Percentiles rank a stretch among this genome's conserved stretches.
phyloP scores from a whole-genome alignment of 2,329 filamentous ascomycete genomes.

The Thelonectria discophora region DNA sequence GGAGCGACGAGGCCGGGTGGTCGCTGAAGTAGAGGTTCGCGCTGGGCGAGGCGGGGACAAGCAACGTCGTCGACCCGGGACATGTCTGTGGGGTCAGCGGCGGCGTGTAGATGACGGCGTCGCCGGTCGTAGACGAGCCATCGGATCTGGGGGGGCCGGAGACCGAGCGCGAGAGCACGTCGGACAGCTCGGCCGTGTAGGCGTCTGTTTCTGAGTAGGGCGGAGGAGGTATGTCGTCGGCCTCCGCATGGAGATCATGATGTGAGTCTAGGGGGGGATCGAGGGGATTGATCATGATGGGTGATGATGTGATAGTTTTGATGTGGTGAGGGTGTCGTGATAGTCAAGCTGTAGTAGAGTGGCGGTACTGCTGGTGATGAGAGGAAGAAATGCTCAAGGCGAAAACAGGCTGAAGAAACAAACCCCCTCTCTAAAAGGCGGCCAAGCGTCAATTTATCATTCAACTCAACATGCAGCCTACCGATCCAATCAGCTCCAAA shows the following conservation, averaged over 20 bases:
- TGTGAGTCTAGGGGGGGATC: slow-evolving; percentile 22
- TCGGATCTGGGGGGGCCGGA: slow-evolving; percentile 42
- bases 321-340: slow-evolving; percentile 29
- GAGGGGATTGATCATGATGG: slow-evolving; percentile 18
- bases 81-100: slow-evolving; percentile 56
- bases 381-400: not conserved
- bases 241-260: slow-evolving; percentile 31
- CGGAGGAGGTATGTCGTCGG: slow-evolving; percentile 59
- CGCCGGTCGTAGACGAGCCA: slow-evolving; percentile 52
- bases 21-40: slow-evolving; percentile 56
- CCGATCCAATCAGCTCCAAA: slow-evolving; percentile 1
- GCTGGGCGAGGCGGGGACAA: slow-evolving; percentile 34
- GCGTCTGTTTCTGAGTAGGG: slow-evolving; percentile 68
- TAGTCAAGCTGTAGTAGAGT: not conserved
- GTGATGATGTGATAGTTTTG: slow-evolving; percentile 17
- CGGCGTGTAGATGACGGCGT: slow-evolving; percentile 61
- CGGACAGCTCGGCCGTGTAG: slow-evolving; percentile 57
- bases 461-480: not conserved
- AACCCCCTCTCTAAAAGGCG: not conserved
- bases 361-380: not conserved
- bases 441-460: not conserved
- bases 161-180: slow-evolving; percentile 33
- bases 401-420: not conserved
- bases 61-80: slow-evolving; percentile 22
- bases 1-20: slow-evolving; percentile 40